Conservation (phyloP, 2,329 filamentous ascomycete genomes). For the Trichoderma brevicompactum region DNA sequence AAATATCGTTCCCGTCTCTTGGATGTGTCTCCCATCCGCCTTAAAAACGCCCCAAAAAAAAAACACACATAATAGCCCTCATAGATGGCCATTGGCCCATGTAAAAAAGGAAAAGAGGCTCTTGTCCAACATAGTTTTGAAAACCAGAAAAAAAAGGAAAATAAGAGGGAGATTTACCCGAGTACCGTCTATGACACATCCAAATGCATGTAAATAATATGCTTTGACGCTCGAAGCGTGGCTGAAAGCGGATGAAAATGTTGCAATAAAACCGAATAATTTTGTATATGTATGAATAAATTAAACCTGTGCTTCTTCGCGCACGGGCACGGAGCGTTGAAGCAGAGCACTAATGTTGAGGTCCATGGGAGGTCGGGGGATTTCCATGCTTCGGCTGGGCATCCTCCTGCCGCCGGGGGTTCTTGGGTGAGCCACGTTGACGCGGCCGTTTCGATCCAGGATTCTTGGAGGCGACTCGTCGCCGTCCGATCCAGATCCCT, state of each 20-base stretch:
- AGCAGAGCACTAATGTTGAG: constrained; percentile 37
- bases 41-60: constrained; percentile 20
- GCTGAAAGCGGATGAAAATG: background rate
- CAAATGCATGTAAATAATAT: background rate
- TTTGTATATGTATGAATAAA: background rate
- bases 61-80: background rate
- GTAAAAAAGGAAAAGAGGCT: background rate
- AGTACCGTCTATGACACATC: background rate
- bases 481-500: constrained; percentile 48
- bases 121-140: background rate
- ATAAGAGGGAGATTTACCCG: background rate
- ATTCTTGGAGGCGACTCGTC: constrained; percentile 53
- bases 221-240: background rate
- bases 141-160: background rate
- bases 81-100: background rate
- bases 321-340: background rate
- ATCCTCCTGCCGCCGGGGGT: constrained; percentile 58
- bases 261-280: background rate
- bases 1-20: constrained; percentile 10
- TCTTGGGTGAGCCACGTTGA: constrained; percentile 61
- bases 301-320: constrained; percentile 19
- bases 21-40: background rate
- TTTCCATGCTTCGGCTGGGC: constrained; percentile 61
- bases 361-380: constrained; percentile 47
- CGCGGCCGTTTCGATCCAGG: constrained; percentile 56